Evolutionary conservation across 257 asterid species (phyloP), one percentile per base, ranked within the genome.

Genomic region (Fraxinus pennsylvanica): DNA sequence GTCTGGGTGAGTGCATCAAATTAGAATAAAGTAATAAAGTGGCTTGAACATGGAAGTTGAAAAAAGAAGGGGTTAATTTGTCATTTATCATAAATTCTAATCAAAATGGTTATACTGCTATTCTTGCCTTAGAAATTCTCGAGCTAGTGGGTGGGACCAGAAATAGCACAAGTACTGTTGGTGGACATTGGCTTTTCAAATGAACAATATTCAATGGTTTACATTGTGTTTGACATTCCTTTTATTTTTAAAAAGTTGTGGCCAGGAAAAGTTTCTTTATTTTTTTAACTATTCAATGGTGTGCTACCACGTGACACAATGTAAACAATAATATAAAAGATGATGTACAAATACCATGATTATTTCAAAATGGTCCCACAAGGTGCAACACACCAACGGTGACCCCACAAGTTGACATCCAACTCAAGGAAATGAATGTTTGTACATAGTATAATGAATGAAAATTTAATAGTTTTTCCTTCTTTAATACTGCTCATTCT

Each of bases 21-120:
- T 83, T 86, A 74, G 84, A 84, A 88, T 81, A 86, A 86, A 82
- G 80, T 59, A 78, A 69, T 54, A 73, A 83, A 85, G 71, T 35
- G 71, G 71, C 29, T 68, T 77, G 38, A 84, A 81, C 83, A 81
- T 72, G 82, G 88, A 88, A 83, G 81, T 88, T 74, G 90, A 85
- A 80, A 77, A 88, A 81, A 82, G 66, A 57, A 81, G 89, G 90
- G 87, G 86, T 68, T 86, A 54, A 72, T 81, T 82, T 82, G 87
- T 86, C 88, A 86, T 86, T 84, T 82, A 75, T 86, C 86, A 79
- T 82, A 82, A 84, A 69, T 32, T 45, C 81, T 79, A 70, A 85
- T 85, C 68, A 75, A 25, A n/a, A 67, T 79, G 54, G 78, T 75
- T 79, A 70, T 35, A 71, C 45, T 81, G 41, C 41, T 38, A 38